Conservation (phyloP, 306 rosid species). For the Pyrus communis region DNA sequence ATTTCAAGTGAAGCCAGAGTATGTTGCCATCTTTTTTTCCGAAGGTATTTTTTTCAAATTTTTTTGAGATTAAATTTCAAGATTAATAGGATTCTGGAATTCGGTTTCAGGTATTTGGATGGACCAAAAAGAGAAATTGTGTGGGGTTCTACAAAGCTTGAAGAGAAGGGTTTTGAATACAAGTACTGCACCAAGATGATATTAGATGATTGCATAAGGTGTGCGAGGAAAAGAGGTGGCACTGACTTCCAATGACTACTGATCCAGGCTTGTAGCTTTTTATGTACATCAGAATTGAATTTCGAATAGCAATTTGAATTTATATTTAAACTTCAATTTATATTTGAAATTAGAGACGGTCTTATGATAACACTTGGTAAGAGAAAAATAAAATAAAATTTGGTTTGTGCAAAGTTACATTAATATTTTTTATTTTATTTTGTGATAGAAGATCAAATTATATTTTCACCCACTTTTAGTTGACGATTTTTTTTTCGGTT, state of each 20-base stretch:
- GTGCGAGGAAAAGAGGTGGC: slow-evolving; percentile 29
- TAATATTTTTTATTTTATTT: too few species aligned
- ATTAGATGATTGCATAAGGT: slow-evolving; percentile 33
- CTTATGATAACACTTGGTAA: too few species aligned
- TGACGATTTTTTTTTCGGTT: too few species aligned
- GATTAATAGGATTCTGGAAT: background rate
- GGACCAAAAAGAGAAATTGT: slow-evolving; percentile 23
- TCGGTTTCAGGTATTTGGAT: slow-evolving; percentile 36
- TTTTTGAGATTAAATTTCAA: background rate
- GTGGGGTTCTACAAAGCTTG: slow-evolving; percentile 38
- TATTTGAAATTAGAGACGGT: too few species aligned
- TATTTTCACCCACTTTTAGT: too few species aligned
- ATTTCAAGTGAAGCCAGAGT: slow-evolving; percentile 36
- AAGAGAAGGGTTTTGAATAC: slow-evolving; percentile 34
- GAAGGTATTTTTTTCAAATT: background rate
- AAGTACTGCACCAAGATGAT: slow-evolving; percentile 33
- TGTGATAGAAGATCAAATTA: too few species aligned
- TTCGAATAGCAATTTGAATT: background rate
- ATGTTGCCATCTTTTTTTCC: slow-evolving; percentile 2
- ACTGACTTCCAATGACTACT: background rate
- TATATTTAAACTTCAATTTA: too few species aligned
- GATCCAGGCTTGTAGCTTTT: background rate
- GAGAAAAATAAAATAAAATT: too few species aligned
- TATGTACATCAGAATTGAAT: background rate
- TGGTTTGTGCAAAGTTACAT: too few species aligned